These are phyloP conservation scores for Phaffomyces opuntiae DNA, from an alignment of 805 yeast genomes.

Conservation along the genomic window DNA sequence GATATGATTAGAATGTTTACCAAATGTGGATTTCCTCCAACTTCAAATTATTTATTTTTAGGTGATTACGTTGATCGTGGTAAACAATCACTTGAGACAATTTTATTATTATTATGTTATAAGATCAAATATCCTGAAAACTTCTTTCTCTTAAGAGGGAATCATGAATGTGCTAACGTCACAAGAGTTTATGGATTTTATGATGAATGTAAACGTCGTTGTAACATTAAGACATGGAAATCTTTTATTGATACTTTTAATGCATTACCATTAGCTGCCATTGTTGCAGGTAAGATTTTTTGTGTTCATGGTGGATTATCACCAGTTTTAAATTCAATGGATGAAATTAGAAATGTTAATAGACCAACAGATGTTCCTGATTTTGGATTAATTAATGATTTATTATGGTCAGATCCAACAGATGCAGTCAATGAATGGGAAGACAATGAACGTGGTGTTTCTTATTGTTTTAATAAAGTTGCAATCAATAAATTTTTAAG, in stretches of 20 bases:
- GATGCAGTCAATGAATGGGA: conserved; percentile 98
- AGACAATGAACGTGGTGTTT: conserved; percentile 98
- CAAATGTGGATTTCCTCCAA: conserved; percentile 99
- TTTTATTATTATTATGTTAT: conserved; percentile 87
- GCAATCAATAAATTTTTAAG: conserved; percentile 93
- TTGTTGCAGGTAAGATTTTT: conserved; percentile 94
- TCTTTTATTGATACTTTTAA: conserved; percentile 97
- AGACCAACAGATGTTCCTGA: conserved; percentile 99
- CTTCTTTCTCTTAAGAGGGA: conserved; percentile 93
- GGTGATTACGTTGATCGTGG: conserved; percentile 99
- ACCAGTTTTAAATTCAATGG: conserved; percentile 96
- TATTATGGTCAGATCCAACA: conserved; percentile 98
- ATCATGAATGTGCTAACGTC: conserved; percentile 97
- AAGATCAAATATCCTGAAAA: conserved; percentile 98
- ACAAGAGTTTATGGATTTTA: conserved; percentile 97
- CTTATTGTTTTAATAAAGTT: conserved; percentile 97
- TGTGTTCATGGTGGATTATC: conserved; percentile 99
- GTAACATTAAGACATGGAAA: conserved; percentile 97
- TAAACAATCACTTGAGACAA: conserved; percentile 93
- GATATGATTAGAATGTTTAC: conserved; percentile 93
- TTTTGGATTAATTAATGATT: conserved; percentile 91
- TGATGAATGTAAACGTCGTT: conserved; percentile 97
- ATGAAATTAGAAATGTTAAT: conserved; percentile 97
- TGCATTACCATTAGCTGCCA: conserved; percentile 97
- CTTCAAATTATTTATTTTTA: conserved; percentile 88